These are phyloP conservation scores for Candida mesenterica DNA, from an alignment of 1,139 yeast genomes.

Conservation along the genomic window DNA sequence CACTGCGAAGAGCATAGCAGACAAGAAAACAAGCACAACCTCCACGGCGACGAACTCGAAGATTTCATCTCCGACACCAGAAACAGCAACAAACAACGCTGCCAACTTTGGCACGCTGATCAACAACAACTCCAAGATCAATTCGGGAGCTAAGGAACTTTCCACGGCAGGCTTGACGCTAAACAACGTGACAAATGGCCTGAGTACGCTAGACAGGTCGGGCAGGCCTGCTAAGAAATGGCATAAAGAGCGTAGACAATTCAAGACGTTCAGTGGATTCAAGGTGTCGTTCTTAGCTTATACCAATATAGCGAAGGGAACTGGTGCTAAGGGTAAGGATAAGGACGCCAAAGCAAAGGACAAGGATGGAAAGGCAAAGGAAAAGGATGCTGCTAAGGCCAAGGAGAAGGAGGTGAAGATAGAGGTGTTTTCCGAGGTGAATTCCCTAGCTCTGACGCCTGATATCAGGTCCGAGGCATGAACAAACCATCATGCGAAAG, in stretches of 20 bases:
- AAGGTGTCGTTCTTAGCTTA: slow-evolving; percentile 46
- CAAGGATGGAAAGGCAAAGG: slow-evolving; percentile 7
- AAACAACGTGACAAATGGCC: slow-evolving; percentile 31
- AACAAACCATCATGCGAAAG: not conserved
- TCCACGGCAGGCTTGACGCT: slow-evolving; percentile 45
- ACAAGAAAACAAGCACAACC: slow-evolving; percentile 16
- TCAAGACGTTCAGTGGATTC: slow-evolving; percentile 60
- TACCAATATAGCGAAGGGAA: slow-evolving; percentile 17
- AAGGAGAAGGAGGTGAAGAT: slow-evolving; percentile 1
- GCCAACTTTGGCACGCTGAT: slow-evolving; percentile 10
- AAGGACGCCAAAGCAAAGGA: slow-evolving; percentile 4
- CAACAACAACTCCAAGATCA: slow-evolving; percentile 29
- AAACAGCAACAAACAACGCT: slow-evolving; percentile 7
- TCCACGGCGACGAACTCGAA: slow-evolving; percentile 20
- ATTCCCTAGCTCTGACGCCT: not conserved
- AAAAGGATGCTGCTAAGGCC: slow-evolving; percentile 2
- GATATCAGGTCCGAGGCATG: not conserved
- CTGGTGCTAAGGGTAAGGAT: slow-evolving; percentile 5
- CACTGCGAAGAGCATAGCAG: slow-evolving; percentile 23
- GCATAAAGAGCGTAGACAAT: slow-evolving; percentile 44
- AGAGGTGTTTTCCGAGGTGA: not conserved
- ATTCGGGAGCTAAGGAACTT: slow-evolving; percentile 41
- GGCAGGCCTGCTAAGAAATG: slow-evolving; percentile 53
- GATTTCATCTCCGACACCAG: slow-evolving; percentile 25
- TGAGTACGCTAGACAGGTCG: slow-evolving; percentile 43